Conservation (phyloP, 257 asterid species). For the Solanum chmielewskii region DNA sequence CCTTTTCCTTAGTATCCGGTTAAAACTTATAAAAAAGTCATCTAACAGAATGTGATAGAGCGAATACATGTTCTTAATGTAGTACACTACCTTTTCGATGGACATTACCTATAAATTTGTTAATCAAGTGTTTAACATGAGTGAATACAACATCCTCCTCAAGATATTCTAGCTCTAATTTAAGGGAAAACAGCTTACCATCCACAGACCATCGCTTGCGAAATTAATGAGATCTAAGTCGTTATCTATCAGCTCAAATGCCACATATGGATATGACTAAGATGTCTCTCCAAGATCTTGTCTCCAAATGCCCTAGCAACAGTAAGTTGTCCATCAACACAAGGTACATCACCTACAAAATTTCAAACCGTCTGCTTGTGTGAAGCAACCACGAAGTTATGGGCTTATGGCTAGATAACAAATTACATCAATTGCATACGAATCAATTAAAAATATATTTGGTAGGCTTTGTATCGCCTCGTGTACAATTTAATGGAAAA, state of each 20-base stretch:
- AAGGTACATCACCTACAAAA: conserved; percentile 76
- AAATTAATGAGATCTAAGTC: conserved; percentile 57
- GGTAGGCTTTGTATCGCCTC: neutral
- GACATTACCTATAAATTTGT: conserved; percentile 50
- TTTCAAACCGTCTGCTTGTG: neutral
- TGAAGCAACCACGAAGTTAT: neutral
- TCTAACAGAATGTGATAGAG: too few relatives aligned
- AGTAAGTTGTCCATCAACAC: conserved; percentile 87
- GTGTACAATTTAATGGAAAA: neutral
- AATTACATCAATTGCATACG: neutral
- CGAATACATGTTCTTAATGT: conserved; percentile 22
- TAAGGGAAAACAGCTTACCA: conserved; percentile 21
- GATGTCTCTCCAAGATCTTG: conserved; percentile 76
- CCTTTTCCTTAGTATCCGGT: too few relatives aligned
- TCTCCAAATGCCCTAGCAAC: conserved; percentile 96
- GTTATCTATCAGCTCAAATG: conserved; percentile 43
- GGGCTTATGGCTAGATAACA: neutral
- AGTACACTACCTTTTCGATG: conserved; percentile 76
- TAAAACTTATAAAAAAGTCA: too few relatives aligned
- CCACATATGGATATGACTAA: conserved; percentile 73
- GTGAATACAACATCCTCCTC: neutral
- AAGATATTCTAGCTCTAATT: neutral
- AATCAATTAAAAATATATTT: neutral
- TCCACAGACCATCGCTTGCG: conserved; percentile 92
- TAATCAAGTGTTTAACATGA: neutral